Evolutionary conservation across 2,329 filamentous ascomycete species (phyloP).

Genomic region (Botrytis tulipae): DNA sequence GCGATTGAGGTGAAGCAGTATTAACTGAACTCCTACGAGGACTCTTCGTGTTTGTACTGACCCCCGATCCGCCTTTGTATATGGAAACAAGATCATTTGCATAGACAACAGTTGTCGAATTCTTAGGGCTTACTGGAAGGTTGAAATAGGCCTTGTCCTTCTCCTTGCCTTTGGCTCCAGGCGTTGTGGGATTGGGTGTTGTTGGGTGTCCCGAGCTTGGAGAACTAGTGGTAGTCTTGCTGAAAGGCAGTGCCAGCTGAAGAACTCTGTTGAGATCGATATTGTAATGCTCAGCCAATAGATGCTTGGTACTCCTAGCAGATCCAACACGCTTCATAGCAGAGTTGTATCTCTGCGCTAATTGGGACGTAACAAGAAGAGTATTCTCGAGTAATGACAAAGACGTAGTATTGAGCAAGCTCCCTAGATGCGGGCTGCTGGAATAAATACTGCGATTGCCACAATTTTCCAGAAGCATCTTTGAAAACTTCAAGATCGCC

Average conservation of each 20-base stretch:
- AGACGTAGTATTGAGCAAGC: conserved; percentile 84
- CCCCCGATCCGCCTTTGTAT: conserved; percentile 54
- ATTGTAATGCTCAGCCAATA: conserved; percentile 83
- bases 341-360: conserved; percentile 90
- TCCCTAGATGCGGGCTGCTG: conserved; percentile 86
- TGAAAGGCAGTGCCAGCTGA: conserved; percentile 78
- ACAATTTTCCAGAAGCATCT: conserved; percentile 87
- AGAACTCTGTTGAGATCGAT: conserved; percentile 78
- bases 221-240: conserved; percentile 60
- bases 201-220: conserved; percentile 50
- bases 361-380: conserved; percentile 76
- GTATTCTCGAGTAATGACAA: conserved; percentile 74
- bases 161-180: conserved; percentile 73
- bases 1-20: conserved; percentile 27
- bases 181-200: conserved; percentile 52
- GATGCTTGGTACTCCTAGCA: conserved; percentile 67
- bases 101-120: conserved; percentile 56
- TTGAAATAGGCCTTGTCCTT: conserved; percentile 65
- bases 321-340: conserved; percentile 73
- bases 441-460: conserved; percentile 95
- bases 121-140: conserved; percentile 42
- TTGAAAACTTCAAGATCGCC: conserved; percentile 78
- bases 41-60: conserved; percentile 37
- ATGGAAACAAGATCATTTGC: conserved; percentile 83
- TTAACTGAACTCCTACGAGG: conserved; percentile 34